These are phyloP conservation scores for Cystobasidium onofrii DNA, from an alignment of 768 basidiomycete species.

Conservation along the genomic window DNA sequence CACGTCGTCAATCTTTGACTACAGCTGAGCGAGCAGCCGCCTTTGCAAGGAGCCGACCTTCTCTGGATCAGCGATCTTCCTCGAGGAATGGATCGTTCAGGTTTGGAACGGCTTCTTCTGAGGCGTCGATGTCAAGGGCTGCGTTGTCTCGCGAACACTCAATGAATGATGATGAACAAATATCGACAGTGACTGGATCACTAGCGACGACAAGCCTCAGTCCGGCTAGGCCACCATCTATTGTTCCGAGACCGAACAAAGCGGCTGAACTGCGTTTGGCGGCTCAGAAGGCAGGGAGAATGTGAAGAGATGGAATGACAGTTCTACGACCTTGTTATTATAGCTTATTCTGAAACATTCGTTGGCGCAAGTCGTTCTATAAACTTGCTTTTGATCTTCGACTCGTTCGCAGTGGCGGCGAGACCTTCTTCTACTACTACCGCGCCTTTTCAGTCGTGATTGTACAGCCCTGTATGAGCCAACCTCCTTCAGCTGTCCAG, in stretches of 20 bases:
- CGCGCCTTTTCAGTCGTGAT: too few species aligned
- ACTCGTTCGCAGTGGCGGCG: too few species aligned
- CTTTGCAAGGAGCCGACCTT: background rate
- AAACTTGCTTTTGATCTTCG: too few species aligned
- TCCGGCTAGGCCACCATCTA: background rate
- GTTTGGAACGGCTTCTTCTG: background rate
- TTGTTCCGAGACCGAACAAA: slow-evolving; percentile 22
- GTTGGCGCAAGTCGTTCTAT: too few species aligned
- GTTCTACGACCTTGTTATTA: background rate
- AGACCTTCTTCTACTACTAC: too few species aligned
- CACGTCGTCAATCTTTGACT: background rate
- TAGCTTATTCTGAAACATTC: too few species aligned
- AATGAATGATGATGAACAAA: background rate
- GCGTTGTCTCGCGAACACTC: background rate
- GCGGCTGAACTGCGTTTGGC: slow-evolving; percentile 29
- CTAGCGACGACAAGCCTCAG: background rate
- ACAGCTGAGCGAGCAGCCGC: slow-evolving; percentile 17
- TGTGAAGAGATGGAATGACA: background rate
- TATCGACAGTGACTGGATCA: background rate
- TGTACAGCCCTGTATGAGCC: too few species aligned
- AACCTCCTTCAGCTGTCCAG: too few species aligned
- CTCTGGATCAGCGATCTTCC: background rate
- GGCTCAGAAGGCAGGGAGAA: background rate
- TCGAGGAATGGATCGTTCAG: background rate
- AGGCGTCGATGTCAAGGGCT: background rate